Percentiles rank a stretch among this genome's conserved stretches.
phyloP scores from a whole-genome alignment of 2,329 filamentous ascomycete species.

The Exutisphaerella laricina region DNA sequence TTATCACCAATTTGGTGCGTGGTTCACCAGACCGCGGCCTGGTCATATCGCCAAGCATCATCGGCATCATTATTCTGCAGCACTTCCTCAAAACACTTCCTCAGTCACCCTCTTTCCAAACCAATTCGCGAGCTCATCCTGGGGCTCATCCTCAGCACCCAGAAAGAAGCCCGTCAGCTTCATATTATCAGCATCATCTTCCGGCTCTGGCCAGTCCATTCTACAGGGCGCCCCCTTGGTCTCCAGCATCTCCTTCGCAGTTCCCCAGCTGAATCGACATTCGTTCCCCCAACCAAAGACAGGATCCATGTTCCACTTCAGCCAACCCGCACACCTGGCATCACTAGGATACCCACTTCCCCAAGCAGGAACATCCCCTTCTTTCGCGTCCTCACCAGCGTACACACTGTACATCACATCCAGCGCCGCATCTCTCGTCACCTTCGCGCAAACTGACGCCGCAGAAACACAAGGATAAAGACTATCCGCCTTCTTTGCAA shows the following conservation, averaged over 20 bases:
- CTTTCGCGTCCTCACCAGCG: slow-evolving; percentile 31
- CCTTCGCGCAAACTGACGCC: slow-evolving; percentile 91
- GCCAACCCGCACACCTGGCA: slow-evolving; percentile 70
- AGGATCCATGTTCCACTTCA: slow-evolving; percentile 81
- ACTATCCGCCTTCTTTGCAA: slow-evolving; percentile 74
- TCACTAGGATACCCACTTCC: slow-evolving; percentile 94
- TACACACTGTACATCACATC: slow-evolving; percentile 66
- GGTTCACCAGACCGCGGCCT: no score
- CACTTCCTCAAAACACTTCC: slow-evolving; percentile 68
- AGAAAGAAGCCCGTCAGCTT: slow-evolving; percentile 73
- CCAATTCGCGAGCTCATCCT: slow-evolving; percentile 70
- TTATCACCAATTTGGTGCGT: not conserved
- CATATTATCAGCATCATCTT: slow-evolving; percentile 60
- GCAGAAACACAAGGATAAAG: slow-evolving; percentile 90
- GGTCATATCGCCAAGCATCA: no score
- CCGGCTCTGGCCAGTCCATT: slow-evolving; percentile 77
- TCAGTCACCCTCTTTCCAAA: slow-evolving; percentile 68
- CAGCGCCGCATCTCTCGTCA: slow-evolving; percentile 84
- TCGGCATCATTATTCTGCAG: no score
- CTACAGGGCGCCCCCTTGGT: slow-evolving; percentile 59
- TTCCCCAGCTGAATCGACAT: slow-evolving; percentile 93
- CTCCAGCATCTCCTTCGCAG: slow-evolving; percentile 88
- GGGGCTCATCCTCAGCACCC: slow-evolving; percentile 40
- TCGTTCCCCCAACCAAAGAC: slow-evolving; percentile 93
- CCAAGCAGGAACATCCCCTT: slow-evolving; percentile 49